A percentile compares a stretch with the other conserved stretches of the same genome.
Evolutionary conservation across 805 yeast species (phyloP).

Genomic region (Osmozyma mogii): DNA sequence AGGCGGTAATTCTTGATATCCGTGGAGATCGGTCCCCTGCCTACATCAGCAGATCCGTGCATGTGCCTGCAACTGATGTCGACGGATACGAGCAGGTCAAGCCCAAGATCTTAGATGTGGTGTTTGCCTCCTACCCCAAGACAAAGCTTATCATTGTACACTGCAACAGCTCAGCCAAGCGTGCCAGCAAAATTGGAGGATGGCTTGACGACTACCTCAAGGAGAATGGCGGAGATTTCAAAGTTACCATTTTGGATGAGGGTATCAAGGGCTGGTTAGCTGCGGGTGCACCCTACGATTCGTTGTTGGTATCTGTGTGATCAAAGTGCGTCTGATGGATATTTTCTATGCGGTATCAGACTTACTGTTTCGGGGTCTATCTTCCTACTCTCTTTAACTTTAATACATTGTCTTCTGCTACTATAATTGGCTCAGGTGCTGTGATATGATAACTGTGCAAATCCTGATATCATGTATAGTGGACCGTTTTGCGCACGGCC

Average conservation of each 20-base stretch:
- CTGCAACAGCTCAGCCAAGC: slow-evolving; percentile 15
- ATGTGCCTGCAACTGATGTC: slow-evolving; percentile 15
- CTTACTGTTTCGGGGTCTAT: no score
- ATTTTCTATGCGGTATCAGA: no score
- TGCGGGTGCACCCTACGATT: no score
- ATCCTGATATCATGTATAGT: no score
- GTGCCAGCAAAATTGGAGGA: slow-evolving; percentile 16
- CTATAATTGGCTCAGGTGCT: no score
- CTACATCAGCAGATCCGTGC: slow-evolving; percentile 10
- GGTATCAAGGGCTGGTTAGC: slow-evolving; percentile 20
- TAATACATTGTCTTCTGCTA: no score
- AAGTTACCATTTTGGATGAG: slow-evolving; percentile 15
- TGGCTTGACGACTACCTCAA: slow-evolving; percentile 16
- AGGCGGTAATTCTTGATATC: slow-evolving; percentile 13
- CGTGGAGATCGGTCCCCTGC: slow-evolving; percentile 14
- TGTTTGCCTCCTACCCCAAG: slow-evolving; percentile 7
- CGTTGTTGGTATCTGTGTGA: no score
- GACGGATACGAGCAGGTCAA: slow-evolving; percentile 11
- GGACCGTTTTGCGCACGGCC: no score
- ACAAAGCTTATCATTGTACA: slow-evolving; percentile 12
- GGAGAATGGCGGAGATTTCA: slow-evolving; percentile 8
- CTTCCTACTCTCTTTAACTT: no score
- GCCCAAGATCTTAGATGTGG: slow-evolving; percentile 8
- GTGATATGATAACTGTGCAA: no score
- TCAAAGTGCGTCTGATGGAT: no score